Base-by-base conservation (phyloP, 768 basidiomycete genomes). In the Psilocybe tampanensis region DNA sequence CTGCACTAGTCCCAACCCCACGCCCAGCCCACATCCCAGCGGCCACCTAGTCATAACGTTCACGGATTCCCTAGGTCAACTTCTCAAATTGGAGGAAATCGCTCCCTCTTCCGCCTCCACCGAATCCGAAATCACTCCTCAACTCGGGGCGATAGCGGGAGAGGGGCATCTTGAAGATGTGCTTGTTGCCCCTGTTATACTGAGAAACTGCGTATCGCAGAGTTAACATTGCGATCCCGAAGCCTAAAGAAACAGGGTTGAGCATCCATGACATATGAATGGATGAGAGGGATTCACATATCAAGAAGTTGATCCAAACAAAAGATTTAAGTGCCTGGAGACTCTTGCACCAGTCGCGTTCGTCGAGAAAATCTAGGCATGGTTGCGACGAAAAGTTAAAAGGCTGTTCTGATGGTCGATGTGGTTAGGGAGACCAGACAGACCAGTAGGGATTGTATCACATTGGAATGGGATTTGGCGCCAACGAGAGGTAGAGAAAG, bases 401-500 rank as follows among this genome's bases (percentile, higher is more conserved):
- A 18, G 23, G 7, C 5, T n/a, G 29, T 17, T 18, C 22, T 47
- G 22, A 8, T 33, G 11, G 24, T 24, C 22, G 44, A 24, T 12
- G 9, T 32, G 15, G 12, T 41, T 8, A 19, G 34, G n/a, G n/a
- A n/a, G n/a, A 45, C 9, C n/a, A 29, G n/a, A 43, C 74, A 22
- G 26, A 81, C 83, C 78, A 50, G 56, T 62, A 23, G 83, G 82
- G 39, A 86, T 84, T 44, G 69, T 58, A 44, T 70, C 68, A 70
- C 85, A 86, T 41, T 73, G 65, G 52, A 80, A 68, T 15, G 82
- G 80, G 21, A 82, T 70, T 42, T 73, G 64, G 23, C 67, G 68
- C 84, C 84, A 87, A 33, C 85, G 79, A 13, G 80, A 76, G 17
- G 82, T 85, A 0, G 85, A 86, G 68, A 87, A 86, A 13, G 79